Base-by-base conservation (phyloP, 169 alveolate species). In the Cryptosporidium bovis region DNA sequence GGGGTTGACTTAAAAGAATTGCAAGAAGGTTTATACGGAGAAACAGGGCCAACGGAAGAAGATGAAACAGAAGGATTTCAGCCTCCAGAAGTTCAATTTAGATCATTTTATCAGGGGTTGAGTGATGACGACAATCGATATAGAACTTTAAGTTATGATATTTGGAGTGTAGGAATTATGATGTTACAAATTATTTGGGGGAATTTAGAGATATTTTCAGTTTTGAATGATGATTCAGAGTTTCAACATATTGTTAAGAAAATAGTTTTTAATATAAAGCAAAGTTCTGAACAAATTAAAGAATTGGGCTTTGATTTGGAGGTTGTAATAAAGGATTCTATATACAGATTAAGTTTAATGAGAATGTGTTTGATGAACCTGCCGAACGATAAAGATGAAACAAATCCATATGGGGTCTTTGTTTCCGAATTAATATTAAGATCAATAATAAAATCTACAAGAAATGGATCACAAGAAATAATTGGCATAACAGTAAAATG, bases 31-130 rank as follows among this genome's bases (percentile, higher is more conserved):
- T 44, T 77, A 18, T 77, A 77, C 48, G 87, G 87, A 3, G 55
- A 60, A 53, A 44, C 8, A n/a, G 87, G 87, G 1, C 71, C 71
- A 46, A 40, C 77, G 6, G 58, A 53, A 1, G 65, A 60, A 12
- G 87, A 77, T 20, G 87, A 77, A 60, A 77, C 87, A 10, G 87
- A 77, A 18, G 87, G 87, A 55, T 77, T 60, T 20, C 87, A 77
- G n/a, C 71, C 87, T 24, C 87, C 87, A 24, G 87, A 77, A 50
- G 87, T 77, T 10, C 87, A 77, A 29, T 77, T 77, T 40, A 77
- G 36, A 60, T 77, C 87, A 18, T 77, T 77, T 77, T n/a, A 33
- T 8, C 48, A 27, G 3, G 64, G 40, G 16, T 27, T 24, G 7
- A 68, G 12, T 31, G 50, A 40, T 8, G 50, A 62, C 7, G 36